A percentile compares a stretch with the other conserved stretches of the same genome.
Conservation (phyloP, 2,329 filamentous ascomycete species). For the Epichloe bromicola region DNA sequence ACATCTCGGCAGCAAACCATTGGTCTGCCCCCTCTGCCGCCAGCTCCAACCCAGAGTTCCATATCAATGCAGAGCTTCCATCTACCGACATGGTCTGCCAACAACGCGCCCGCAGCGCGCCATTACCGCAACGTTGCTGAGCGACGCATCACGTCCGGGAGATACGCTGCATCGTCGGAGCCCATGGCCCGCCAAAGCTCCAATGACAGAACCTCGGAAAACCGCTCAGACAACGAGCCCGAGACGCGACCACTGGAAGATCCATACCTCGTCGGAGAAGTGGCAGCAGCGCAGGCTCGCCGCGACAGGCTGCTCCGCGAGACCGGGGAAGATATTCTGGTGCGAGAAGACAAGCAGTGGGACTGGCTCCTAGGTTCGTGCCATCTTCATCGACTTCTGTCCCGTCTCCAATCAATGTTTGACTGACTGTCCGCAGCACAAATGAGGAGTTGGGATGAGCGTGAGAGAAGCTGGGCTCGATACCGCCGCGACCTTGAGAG, state of each 20-base stretch:
- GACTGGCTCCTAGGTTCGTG: constrained; percentile 46
- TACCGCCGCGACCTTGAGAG: constrained; percentile 27
- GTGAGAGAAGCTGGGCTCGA: constrained; percentile 34
- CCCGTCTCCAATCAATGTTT: background rate
- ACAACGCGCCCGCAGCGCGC: constrained; percentile 39
- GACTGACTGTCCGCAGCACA: constrained; percentile 26
- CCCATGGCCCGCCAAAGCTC: constrained; percentile 10
- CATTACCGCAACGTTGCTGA: constrained; percentile 53
- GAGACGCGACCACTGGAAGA: constrained; percentile 45
- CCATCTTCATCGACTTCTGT: background rate
- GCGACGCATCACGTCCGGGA: constrained; percentile 39
- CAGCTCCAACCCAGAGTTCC: constrained; percentile 22
- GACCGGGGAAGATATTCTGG: constrained; percentile 39
- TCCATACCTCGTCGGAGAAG: constrained; percentile 53
- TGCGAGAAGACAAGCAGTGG: constrained; percentile 45
- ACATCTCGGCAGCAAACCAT: constrained; percentile 21
- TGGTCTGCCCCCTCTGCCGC: constrained; percentile 39
- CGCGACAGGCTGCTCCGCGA: constrained; percentile 44
- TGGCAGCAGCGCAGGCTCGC: constrained; percentile 44
- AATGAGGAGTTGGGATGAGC: constrained; percentile 36
- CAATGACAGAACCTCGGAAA: background rate
- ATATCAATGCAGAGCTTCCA: constrained; percentile 40
- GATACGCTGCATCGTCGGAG: constrained; percentile 19
- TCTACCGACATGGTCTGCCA: constrained; percentile 45
- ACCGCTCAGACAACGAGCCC: background rate